Evolutionary conservation across 2,329 filamentous ascomycete genomes (phyloP), one percentile per base, ranked within the genome.

Genomic region (Fusarium subglutinans): DNA sequence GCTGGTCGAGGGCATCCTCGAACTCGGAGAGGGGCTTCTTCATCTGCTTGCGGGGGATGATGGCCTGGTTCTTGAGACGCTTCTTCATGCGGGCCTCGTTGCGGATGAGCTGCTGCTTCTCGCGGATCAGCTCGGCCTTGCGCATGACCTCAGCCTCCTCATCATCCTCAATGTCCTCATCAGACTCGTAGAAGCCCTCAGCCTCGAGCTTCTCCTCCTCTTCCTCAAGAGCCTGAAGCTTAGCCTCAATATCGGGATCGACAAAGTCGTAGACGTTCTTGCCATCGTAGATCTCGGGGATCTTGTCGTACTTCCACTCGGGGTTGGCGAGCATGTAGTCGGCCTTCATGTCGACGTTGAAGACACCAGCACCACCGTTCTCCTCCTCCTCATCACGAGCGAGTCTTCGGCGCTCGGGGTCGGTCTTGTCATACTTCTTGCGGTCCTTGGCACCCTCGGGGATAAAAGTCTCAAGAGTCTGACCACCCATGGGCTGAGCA

Each of bases 201-300:
- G 91, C 92, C 83, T 98, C 93, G 20, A 98, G 90, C 78, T 92
- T 92, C 85, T 98, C 96, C 83, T 99, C 96, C 81, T 99, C 97
- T 72, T 95, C 95, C 83, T 99, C 96, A 40, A 99, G 88, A 63
- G 94, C 94, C 58, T 92, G 92, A 56, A 99, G 90, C 87, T 98
- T 98, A 76, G 91, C 89, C 80, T 98, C 96, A 81, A 99, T 99
- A 63, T 99, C 97, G 3, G 96, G 95, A 80, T 98, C 96, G 80
- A 99, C 91, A 83, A 94, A 99, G 84, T 99, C 96, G 85, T 96
- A 96, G 66, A 99, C 94, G 83, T 99, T 99, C 89, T 96, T 95
- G 83, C 96, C 96, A 80, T 98, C 92, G 83, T 95, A 93, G 55
- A 98, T 88, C 84, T 99, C 96, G 38, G 96, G 96, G 63, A 98